phyloP scores from a whole-genome alignment of 768 basidiomycete species.

The Phaeolepiota aurea region DNA sequence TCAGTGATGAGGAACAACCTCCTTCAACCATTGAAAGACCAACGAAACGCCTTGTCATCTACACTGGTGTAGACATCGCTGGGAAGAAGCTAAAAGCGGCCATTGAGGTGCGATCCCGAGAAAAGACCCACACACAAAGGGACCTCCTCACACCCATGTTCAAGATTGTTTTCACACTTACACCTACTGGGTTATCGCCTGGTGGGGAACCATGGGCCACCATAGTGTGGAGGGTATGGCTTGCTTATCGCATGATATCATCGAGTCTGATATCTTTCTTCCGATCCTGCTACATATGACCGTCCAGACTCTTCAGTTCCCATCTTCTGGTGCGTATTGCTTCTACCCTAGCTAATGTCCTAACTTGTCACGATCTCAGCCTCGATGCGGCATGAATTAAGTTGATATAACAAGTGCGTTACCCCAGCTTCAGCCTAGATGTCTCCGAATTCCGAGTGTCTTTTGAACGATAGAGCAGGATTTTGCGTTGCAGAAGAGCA shows the following conservation, averaged over 20 bases:
- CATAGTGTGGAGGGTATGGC: slow-evolving; percentile 7
- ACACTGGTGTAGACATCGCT: slow-evolving; percentile 5
- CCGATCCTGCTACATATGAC: too few species aligned
- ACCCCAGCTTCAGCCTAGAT: background rate
- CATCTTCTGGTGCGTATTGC: background rate
- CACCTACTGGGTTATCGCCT: slow-evolving; percentile 3
- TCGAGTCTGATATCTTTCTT: background rate
- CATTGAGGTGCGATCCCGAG: slow-evolving; percentile 1
- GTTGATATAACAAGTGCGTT: background rate
- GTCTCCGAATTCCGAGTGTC: background rate
- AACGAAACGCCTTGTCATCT: slow-evolving; percentile 5
- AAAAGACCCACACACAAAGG: background rate
- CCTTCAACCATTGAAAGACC: too few species aligned
- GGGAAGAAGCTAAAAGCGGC: slow-evolving; percentile 5
- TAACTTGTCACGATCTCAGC: background rate
- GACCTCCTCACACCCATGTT: background rate
- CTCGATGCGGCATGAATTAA: background rate
- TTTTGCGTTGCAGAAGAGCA: background rate
- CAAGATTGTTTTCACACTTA: slow-evolving; percentile 8
- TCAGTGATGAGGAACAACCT: slow-evolving; percentile 1
- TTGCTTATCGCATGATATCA: background rate
- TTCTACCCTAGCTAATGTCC: background rate
- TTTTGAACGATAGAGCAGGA: background rate
- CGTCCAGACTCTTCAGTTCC: background rate
- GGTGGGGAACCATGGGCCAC: slow-evolving; percentile 4